Conservation (phyloP, 352 stramenopile species). For the Hyphochytrium catenoides region DNA sequence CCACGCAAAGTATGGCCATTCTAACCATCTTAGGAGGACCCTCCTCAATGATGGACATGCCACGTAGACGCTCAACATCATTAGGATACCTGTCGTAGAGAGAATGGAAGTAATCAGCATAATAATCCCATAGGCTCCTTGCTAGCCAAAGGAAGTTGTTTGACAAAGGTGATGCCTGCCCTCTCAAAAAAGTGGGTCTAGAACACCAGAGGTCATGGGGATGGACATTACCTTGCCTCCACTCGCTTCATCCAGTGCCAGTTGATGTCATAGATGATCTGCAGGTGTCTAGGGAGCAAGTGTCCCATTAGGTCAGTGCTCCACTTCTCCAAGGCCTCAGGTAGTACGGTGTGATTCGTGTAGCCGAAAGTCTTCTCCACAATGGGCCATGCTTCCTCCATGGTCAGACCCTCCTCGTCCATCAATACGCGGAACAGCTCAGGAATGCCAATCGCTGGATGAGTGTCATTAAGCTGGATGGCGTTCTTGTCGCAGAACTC, state of each 20-base stretch:
- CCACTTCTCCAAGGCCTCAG: slow-evolving; percentile 15
- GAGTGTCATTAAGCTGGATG: slow-evolving; percentile 15
- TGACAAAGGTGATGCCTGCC: no score
- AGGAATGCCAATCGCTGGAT: slow-evolving; percentile 9
- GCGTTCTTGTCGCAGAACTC: slow-evolving; percentile 10
- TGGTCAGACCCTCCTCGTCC: slow-evolving; percentile 6
- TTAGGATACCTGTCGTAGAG: slow-evolving; percentile 6
- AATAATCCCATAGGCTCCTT: no score
- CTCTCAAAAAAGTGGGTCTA: no score
- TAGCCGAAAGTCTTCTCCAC: slow-evolving; percentile 9
- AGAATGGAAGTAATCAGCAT: no score
- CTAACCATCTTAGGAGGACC: slow-evolving; percentile 7
- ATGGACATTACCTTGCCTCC: no score
- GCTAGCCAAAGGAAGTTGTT: no score
- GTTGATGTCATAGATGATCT: slow-evolving; percentile 15
- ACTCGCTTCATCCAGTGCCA: slow-evolving; percentile 10
- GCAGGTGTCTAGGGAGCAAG: slow-evolving; percentile 11
- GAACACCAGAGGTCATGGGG: no score
- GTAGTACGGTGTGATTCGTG: slow-evolving; percentile 14
- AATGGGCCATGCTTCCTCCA: slow-evolving; percentile 9
- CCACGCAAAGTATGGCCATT: slow-evolving; percentile 13
- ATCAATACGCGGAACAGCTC: slow-evolving; percentile 12
- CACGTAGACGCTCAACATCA: slow-evolving; percentile 2
- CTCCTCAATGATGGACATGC: slow-evolving; percentile 14
- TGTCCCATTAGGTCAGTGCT: slow-evolving; percentile 9